These are phyloP conservation scores for Stygiomarasmius scandens DNA, from an alignment of 1,284 basidiomycete species.

Conservation along the genomic window DNA sequence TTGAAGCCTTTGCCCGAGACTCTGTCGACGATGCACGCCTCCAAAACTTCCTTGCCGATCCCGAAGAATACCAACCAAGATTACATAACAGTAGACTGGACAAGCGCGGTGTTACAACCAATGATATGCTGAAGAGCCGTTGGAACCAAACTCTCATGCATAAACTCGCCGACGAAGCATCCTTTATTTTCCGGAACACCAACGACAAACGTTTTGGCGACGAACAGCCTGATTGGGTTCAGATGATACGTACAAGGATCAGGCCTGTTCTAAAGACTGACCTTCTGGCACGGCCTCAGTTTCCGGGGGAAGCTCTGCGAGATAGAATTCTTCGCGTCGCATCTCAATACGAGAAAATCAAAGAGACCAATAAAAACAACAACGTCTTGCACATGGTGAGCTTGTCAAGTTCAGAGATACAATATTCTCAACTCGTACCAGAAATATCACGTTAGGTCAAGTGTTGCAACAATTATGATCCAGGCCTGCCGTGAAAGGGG, in stretches of 20 bases:
- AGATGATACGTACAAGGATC: neutral
- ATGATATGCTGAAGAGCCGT: neutral
- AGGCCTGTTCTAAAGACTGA: neutral
- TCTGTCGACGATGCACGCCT: neutral
- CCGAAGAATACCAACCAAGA: neutral
- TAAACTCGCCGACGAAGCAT: neutral
- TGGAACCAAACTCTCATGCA: conserved; percentile 2
- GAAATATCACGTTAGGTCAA: neutral
- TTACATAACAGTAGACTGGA: neutral
- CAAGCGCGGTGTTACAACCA: neutral
- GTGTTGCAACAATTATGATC: neutral
- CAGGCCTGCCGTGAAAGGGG: no score
- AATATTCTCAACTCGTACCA: neutral
- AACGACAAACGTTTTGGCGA: neutral
- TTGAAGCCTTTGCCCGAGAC: conserved; percentile 1
- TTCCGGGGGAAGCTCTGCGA: neutral
- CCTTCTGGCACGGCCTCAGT: neutral
- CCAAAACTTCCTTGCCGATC: neutral
- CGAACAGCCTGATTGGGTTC: neutral
- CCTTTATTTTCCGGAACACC: neutral
- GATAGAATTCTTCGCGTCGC: neutral
- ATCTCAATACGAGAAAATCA: neutral
- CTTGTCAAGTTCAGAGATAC: neutral
- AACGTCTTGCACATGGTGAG: neutral
- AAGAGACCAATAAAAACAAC: neutral